phyloP scores from a whole-genome alignment of 306 rosid genomes.

The Cyamopsis tetragonoloba region DNA sequence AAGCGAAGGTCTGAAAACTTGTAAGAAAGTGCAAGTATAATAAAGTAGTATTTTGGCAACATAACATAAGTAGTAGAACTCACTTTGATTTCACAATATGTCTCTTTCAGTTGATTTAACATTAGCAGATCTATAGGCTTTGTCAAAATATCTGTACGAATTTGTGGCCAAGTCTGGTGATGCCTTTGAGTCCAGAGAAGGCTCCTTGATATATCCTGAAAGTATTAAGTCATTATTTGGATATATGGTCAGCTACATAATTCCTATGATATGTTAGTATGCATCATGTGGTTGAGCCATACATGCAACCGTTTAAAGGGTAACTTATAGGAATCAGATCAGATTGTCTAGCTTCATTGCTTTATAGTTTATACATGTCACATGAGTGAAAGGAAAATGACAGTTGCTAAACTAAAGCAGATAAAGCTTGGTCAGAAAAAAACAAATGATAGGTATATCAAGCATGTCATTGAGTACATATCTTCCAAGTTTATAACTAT shows the following conservation, averaged over 20 bases:
- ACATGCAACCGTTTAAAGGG: no score
- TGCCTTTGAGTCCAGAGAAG: slow-evolving; percentile 97
- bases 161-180: slow-evolving; percentile 96
- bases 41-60: background rate
- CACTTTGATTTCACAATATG: slow-evolving; percentile 86
- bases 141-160: slow-evolving; percentile 75
- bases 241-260: background rate
- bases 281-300: no score
- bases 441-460: background rate
- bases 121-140: slow-evolving; percentile 82
- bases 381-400: background rate
- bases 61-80: slow-evolving; percentile 29
- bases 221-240: slow-evolving; percentile 3
- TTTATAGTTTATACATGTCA: background rate
- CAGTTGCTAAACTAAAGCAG: slow-evolving; percentile 3
- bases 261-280: background rate
- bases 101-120: slow-evolving; percentile 80
- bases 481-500: slow-evolving; percentile 15
- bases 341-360: no score
- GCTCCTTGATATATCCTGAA: slow-evolving; percentile 92
- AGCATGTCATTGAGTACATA: background rate
- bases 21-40: background rate
- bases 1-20: slow-evolving; percentile 4
- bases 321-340: no score
- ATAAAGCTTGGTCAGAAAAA: slow-evolving; percentile 1